These are phyloP conservation scores for Silene vulgaris DNA, from an alignment of 179 eudicot species.

Conservation along the genomic window DNA sequence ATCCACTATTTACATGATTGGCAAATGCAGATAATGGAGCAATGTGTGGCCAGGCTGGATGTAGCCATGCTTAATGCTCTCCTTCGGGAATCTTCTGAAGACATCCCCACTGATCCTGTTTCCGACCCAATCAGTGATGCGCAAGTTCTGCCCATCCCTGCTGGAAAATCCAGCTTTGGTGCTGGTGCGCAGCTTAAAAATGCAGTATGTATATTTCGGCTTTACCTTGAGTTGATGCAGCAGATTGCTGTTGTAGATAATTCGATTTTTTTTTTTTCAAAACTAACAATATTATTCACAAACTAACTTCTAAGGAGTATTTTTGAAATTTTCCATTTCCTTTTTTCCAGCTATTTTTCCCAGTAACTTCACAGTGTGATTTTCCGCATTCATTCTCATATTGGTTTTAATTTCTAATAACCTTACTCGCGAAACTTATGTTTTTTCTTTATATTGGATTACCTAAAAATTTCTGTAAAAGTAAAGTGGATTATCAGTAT, in stretches of 20 bases:
- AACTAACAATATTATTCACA: not conserved
- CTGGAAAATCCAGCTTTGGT: constrained; percentile 85
- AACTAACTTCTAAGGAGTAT: not conserved
- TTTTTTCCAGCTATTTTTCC: not conserved
- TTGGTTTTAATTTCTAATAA: too few relatives aligned
- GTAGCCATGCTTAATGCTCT: constrained; percentile 96
- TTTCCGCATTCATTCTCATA: not conserved
- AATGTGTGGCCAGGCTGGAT: constrained; percentile 78
- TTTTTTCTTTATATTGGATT: too few relatives aligned
- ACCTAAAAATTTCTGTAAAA: too few relatives aligned
- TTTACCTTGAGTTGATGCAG: not conserved
- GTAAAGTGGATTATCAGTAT: too few relatives aligned
- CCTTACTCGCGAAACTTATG: too few relatives aligned
- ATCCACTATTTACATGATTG: not conserved
- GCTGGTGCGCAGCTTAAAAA: constrained; percentile 94
- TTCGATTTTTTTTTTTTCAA: not conserved
- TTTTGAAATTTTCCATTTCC: not conserved
- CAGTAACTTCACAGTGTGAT: too few relatives aligned
- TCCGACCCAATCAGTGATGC: constrained; percentile 83
- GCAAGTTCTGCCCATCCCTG: constrained; percentile 71
- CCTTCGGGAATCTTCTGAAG: constrained; percentile 81
- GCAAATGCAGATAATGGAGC: constrained; percentile 77
- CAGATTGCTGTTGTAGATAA: not conserved
- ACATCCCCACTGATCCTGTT: constrained; percentile 90
- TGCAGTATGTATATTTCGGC: constrained; percentile 51